Percentiles rank a stretch among this genome's conserved stretches.
These are phyloP conservation scores for Eucalyptus shirleyi DNA, from an alignment of 345 rosid species.

Conservation along the genomic window DNA sequence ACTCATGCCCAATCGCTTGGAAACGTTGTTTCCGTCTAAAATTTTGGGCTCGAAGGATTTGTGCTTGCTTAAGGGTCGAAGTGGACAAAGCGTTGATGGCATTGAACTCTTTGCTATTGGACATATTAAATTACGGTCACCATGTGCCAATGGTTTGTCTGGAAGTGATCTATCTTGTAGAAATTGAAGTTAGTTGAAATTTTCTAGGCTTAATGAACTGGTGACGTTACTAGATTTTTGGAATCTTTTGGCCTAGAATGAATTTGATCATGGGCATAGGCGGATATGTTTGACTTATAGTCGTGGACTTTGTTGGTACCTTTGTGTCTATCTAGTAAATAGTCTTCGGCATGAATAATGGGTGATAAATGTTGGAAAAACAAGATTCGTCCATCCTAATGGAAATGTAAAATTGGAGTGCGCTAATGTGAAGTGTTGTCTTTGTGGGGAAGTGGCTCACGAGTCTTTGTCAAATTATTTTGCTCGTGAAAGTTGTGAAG, in stretches of 20 bases:
- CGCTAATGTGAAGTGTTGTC: neutral
- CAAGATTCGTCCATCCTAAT: neutral
- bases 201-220: neutral
- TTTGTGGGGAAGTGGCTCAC: constrained; percentile 12
- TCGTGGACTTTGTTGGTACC: neutral
- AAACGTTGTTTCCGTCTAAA: accelerated
- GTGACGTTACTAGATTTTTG: neutral
- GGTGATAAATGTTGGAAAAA: neutral
- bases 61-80: neutral
- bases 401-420: neutral
- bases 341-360: neutral
- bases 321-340: neutral
- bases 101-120: neutral
- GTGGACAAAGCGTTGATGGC: neutral
- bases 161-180: accelerated
- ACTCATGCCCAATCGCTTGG: neutral
- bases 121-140: neutral
- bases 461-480: constrained; percentile 29
- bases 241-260: neutral
- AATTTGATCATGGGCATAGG: neutral
- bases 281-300: neutral
- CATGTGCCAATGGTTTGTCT: neutral
- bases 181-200: neutral
- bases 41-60: neutral
- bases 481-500: constrained; percentile 66